Percentiles rank a stretch among this genome's conserved stretches.
Conservation (phyloP, 2,329 filamentous ascomycete species). For the Huntiella bhutanensis region DNA sequence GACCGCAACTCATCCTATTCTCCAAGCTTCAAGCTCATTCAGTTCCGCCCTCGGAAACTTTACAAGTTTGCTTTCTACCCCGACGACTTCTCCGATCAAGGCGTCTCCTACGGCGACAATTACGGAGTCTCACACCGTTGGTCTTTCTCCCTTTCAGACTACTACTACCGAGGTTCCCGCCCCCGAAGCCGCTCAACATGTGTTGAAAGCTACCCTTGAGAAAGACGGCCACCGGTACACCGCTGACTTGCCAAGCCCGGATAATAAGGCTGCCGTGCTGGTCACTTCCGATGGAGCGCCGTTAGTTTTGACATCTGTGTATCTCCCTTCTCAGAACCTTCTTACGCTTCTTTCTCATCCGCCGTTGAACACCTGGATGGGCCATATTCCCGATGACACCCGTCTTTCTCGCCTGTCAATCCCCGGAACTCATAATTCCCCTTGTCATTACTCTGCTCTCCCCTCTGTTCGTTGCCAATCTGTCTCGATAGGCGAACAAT, state of each 20-base stretch:
- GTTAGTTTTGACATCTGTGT: slow-evolving; percentile 47
- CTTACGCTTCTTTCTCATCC: slow-evolving; percentile 52
- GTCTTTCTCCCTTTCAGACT: too few relatives aligned
- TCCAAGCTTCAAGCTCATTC: too few relatives aligned
- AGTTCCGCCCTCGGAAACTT: too few relatives aligned
- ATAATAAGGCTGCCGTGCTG: slow-evolving; percentile 40
- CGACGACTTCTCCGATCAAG: too few relatives aligned
- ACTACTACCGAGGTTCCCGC: too few relatives aligned
- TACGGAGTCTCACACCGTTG: too few relatives aligned
- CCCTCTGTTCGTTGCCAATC: slow-evolving; percentile 89
- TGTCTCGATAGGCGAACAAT: slow-evolving; percentile 55
- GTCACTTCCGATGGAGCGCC: slow-evolving; percentile 32
- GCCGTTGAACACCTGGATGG: slow-evolving; percentile 63
- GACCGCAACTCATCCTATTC: too few relatives aligned
- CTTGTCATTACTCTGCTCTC: slow-evolving; percentile 65
- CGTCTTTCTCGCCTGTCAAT: slow-evolving; percentile 70
- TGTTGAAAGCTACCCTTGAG: too few relatives aligned
- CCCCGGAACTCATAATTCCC: slow-evolving; percentile 88
- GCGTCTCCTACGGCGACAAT: too few relatives aligned
- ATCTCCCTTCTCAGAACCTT: slow-evolving; percentile 29
- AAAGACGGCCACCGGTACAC: slow-evolving; percentile 19
- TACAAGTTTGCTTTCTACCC: too few relatives aligned
- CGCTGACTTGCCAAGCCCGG: slow-evolving; percentile 48
- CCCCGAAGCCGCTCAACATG: slow-evolving; percentile 47
- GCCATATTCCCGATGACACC: slow-evolving; percentile 47